These are phyloP conservation scores for Omphalea diandra DNA, from an alignment of 441 rosid genomes.

Conservation along the genomic window DNA sequence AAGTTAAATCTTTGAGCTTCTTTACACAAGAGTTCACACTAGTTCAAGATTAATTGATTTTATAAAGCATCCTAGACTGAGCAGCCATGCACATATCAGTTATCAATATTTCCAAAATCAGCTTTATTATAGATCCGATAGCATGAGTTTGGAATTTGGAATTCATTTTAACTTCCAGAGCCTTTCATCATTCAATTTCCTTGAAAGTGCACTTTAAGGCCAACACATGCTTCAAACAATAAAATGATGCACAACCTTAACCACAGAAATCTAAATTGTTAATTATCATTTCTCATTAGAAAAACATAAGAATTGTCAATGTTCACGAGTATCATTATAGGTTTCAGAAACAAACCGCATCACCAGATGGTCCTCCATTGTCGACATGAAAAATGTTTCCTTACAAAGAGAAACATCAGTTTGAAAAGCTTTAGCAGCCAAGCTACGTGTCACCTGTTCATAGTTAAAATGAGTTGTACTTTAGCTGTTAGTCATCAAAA, in stretches of 20 bases:
- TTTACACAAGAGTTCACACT: neutral
- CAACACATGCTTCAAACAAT: constrained; percentile 1
- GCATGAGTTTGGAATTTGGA: neutral
- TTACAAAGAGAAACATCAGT: constrained; percentile 76
- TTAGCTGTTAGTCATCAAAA: neutral
- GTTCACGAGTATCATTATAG: neutral
- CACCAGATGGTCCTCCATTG: constrained; percentile 77
- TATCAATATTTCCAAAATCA: no score
- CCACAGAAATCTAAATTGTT: neutral
- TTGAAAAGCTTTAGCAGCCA: constrained; percentile 89
- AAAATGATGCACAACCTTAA: neutral
- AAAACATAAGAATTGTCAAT: constrained; percentile 8
- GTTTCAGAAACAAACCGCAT: constrained; percentile 43
- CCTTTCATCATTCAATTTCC: neutral
- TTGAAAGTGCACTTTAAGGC: neutral
- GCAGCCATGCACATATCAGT: no score
- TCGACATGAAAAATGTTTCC: constrained; percentile 77
- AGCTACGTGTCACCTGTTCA: constrained; percentile 77
- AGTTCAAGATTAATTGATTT: neutral
- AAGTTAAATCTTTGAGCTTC: neutral
- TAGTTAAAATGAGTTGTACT: neutral
- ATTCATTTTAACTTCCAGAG: neutral
- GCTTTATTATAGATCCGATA: neutral
- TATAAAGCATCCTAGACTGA: no score
- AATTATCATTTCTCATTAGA: neutral